Conservation (phyloP, 2,329 filamentous ascomycete genomes). For the Scedosporium aurantiacum region DNA sequence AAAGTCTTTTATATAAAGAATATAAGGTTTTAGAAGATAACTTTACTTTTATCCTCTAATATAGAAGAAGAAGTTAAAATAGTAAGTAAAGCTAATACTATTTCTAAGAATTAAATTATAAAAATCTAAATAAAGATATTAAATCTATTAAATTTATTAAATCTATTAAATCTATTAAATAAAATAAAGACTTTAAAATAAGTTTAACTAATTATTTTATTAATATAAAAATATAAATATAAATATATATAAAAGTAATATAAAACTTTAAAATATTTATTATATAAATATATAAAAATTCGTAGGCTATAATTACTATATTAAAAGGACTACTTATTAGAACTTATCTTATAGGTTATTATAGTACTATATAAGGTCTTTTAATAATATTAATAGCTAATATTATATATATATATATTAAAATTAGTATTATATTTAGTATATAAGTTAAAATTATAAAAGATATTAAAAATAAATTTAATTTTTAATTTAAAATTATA, state of each 20-base stretch:
- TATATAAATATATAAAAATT: too few relatives aligned
- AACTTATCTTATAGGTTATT: too few relatives aligned
- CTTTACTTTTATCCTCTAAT: not conserved
- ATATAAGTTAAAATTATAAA: not conserved
- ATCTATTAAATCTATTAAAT: too few relatives aligned
- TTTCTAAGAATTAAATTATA: not conserved
- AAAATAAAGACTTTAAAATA: too few relatives aligned
- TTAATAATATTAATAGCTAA: not conserved
- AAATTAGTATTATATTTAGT: not conserved
- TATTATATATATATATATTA: not conserved
- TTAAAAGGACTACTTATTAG: too few relatives aligned
- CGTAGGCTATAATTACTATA: too few relatives aligned
- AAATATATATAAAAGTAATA: not conserved
- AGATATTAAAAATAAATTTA: not conserved
- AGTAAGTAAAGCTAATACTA: not conserved
- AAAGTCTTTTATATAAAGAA: not conserved
- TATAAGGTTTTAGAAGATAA: not conserved
- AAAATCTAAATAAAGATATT: not conserved
- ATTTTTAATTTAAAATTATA: not conserved
- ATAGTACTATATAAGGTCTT: too few relatives aligned
- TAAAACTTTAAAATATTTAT: not conserved
- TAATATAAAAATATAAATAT: constrained; percentile 1
- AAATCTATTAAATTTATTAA: too few relatives aligned
- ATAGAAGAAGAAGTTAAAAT: too few relatives aligned
- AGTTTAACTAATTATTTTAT: constrained; percentile 1